Conservation (phyloP, 2,329 filamentous ascomycete species). For the Colletotrichum melonis region DNA sequence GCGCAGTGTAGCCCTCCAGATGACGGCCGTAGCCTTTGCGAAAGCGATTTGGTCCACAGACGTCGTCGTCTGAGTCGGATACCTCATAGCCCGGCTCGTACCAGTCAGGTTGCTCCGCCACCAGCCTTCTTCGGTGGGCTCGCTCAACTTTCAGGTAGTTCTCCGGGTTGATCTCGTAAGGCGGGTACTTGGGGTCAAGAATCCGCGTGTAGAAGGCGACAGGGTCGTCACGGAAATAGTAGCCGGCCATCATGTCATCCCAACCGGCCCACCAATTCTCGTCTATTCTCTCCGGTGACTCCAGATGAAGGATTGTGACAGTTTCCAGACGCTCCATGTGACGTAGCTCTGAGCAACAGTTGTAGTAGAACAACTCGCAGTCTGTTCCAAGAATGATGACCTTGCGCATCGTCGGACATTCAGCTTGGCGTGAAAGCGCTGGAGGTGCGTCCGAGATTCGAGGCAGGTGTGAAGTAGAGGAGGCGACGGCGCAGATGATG, state of each 20-base stretch:
- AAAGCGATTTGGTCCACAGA: not conserved
- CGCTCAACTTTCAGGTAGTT: constrained; percentile 6
- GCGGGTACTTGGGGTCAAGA: not conserved
- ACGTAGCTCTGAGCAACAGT: not conserved
- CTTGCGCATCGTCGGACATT: not conserved
- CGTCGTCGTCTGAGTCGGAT: not conserved
- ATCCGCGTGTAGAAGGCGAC: constrained; percentile 1
- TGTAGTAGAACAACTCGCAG: not conserved
- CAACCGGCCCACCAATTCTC: not conserved
- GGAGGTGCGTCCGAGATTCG: not conserved
- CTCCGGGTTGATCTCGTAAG: constrained; percentile 9
- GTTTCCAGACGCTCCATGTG: constrained; percentile 1
- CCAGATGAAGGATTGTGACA: not conserved
- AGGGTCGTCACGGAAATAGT: constrained; percentile 3
- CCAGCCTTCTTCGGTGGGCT: not conserved
- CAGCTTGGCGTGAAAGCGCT: not conserved
- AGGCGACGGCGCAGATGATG: not conserved
- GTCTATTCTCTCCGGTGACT: not conserved
- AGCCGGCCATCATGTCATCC: constrained; percentile 4
- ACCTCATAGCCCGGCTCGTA: not conserved
- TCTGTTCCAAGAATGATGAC: constrained; percentile 9
- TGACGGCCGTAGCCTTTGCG: not conserved
- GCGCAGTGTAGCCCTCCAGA: not conserved
- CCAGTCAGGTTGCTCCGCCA: not conserved
- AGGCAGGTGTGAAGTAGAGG: not conserved